Conservation (phyloP, 345 rosid genomes). For the Limnanthes douglasii region DNA sequence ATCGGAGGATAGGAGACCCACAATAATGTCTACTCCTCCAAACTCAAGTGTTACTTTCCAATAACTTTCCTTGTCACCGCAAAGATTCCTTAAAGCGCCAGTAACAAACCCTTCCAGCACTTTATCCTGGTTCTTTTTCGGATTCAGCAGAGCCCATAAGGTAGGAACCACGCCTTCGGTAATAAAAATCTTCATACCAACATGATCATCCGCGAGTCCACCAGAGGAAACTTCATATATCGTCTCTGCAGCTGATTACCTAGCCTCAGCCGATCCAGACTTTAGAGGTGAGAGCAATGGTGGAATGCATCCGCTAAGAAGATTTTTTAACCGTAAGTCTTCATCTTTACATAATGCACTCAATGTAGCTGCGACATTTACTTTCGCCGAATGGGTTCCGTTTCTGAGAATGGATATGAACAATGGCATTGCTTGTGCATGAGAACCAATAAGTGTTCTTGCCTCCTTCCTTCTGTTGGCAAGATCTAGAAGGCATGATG, state of each 20-base stretch:
- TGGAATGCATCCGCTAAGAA: slow-evolving; percentile 86
- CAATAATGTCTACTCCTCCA: slow-evolving; percentile 58
- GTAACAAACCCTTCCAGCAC: slow-evolving; percentile 68
- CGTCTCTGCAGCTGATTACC: slow-evolving; percentile 74
- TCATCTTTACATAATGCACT: slow-evolving; percentile 65
- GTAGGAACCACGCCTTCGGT: slow-evolving; percentile 78
- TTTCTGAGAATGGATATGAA: slow-evolving; percentile 67
- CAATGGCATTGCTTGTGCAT: slow-evolving; percentile 76
- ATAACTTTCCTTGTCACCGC: slow-evolving; percentile 54
- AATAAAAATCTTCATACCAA: slow-evolving; percentile 74
- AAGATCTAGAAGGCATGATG: slow-evolving; percentile 52
- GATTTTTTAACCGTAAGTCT: slow-evolving; percentile 55
- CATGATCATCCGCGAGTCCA: slow-evolving; percentile 63
- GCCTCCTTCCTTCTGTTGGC: slow-evolving; percentile 63
- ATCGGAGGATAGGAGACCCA: slow-evolving; percentile 64
- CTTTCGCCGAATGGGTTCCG: slow-evolving; percentile 56
- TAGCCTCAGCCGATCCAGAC: slow-evolving; percentile 53
- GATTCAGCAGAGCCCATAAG: slow-evolving; percentile 69
- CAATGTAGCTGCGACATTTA: slow-evolving; percentile 52
- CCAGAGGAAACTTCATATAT: slow-evolving; percentile 72
- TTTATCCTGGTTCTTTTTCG: slow-evolving; percentile 41
- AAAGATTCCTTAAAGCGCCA: slow-evolving; percentile 87
- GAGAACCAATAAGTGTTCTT: slow-evolving; percentile 51
- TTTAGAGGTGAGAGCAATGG: slow-evolving; percentile 71
- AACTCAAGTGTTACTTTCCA: slow-evolving; percentile 63